These are phyloP conservation scores for Rhododendron molle DNA, from an alignment of 148 eudicot genomes.

Conservation along the genomic window DNA sequence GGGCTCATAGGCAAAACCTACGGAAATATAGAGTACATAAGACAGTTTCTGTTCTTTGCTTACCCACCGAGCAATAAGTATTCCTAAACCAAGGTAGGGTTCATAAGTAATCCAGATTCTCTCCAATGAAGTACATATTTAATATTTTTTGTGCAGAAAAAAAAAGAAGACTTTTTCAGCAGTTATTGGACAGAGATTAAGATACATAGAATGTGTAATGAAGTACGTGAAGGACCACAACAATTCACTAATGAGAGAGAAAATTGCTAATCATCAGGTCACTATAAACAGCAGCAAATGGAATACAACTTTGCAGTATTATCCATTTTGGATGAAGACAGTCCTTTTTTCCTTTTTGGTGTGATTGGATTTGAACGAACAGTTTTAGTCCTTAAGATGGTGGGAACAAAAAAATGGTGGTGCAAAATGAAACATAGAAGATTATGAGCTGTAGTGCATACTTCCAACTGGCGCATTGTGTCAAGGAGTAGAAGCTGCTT, in stretches of 20 bases:
- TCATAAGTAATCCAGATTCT: background rate
- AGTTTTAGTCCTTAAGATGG: background rate
- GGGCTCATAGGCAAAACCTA: background rate
- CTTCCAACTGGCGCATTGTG: constrained; percentile 75
- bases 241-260: background rate
- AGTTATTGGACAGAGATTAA: background rate
- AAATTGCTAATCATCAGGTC: background rate
- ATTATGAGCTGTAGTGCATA: constrained; percentile 13
- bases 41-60: background rate
- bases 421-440: background rate
- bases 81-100: background rate
- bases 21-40: background rate
- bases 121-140: background rate
- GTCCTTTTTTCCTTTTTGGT: background rate
- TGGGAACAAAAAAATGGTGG: background rate
- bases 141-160: background rate
- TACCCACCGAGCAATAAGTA: background rate
- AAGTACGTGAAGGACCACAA: background rate
- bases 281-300: background rate
- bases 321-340: background rate
- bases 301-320: background rate
- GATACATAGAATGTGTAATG: background rate
- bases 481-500: constrained; percentile 67
- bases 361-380: background rate
- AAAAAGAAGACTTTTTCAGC: background rate